Conservation (phyloP, 306 rosid genomes). For the Citrullus colocynthis region DNA sequence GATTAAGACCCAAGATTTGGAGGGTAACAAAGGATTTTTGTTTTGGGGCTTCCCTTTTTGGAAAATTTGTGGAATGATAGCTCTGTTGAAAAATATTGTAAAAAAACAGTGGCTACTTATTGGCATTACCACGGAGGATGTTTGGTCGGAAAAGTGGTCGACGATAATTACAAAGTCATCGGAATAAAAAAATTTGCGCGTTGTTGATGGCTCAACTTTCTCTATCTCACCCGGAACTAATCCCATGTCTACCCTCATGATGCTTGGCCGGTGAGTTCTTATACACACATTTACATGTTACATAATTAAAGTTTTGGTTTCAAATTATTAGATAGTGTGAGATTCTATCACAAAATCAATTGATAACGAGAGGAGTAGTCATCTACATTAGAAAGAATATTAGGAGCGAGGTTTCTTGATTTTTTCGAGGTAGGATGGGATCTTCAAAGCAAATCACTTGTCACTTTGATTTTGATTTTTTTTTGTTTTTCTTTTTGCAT, state of each 20-base stretch:
- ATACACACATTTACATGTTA: no score
- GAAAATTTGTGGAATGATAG: background rate
- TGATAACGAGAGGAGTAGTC: no score
- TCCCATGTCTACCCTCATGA: slow-evolving; percentile 21
- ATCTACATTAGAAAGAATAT: no score
- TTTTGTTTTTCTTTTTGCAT: no score
- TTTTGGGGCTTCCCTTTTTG: background rate
- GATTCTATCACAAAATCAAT: no score
- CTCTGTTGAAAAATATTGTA: background rate
- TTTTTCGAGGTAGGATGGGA: no score
- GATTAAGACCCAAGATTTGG: background rate
- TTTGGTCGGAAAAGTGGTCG: slow-evolving; percentile 15
- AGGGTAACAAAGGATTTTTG: background rate
- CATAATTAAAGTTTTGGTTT: no score
- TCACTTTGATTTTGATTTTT: no score
- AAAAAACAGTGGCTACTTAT: background rate
- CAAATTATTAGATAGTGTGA: no score
- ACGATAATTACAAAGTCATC: slow-evolving; percentile 10
- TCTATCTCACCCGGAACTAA: slow-evolving; percentile 16
- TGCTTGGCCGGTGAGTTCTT: slow-evolving; percentile 14
- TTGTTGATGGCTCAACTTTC: slow-evolving; percentile 12
- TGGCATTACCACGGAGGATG: slow-evolving; percentile 28
- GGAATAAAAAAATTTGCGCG: slow-evolving; percentile 10
- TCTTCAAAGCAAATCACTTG: no score
- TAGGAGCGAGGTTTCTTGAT: no score